Conservation (phyloP, 306 rosid species). For the Elaeagnus macrophylla region DNA sequence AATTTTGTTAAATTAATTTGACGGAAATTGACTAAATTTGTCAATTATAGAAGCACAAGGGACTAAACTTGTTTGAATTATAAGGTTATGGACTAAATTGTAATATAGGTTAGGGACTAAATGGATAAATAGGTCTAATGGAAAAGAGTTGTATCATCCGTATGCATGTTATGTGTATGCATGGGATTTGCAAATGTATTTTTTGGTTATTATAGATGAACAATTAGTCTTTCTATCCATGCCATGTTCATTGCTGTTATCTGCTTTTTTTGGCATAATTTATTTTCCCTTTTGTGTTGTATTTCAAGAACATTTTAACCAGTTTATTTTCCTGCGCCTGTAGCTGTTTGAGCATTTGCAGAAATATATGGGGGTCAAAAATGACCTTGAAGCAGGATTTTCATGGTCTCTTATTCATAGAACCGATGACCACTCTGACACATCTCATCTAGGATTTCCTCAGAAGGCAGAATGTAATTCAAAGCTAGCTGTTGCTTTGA, state of each 20-base stretch:
- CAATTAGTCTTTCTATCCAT: too few relatives aligned
- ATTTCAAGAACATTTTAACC: background rate
- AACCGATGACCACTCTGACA: slow-evolving; percentile 60
- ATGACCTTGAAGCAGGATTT: slow-evolving; percentile 89
- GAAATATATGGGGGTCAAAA: slow-evolving; percentile 75
- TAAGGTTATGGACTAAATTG: too few relatives aligned
- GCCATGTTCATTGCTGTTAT: background rate
- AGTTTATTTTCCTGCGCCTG: slow-evolving; percentile 18
- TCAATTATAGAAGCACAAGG: too few relatives aligned
- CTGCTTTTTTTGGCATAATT: background rate
- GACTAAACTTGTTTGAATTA: too few relatives aligned
- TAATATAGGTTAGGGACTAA: too few relatives aligned
- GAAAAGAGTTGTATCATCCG: too few relatives aligned
- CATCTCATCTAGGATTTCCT: slow-evolving; percentile 53
- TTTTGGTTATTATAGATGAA: background rate
- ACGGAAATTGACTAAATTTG: too few relatives aligned
- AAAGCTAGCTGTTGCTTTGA: slow-evolving; percentile 84
- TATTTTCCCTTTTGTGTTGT: slow-evolving; percentile 8
- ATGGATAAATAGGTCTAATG: too few relatives aligned
- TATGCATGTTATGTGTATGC: too few relatives aligned
- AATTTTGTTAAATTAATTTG: too few relatives aligned
- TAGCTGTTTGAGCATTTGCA: slow-evolving; percentile 86
- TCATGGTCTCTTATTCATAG: slow-evolving; percentile 83
- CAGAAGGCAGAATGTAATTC: slow-evolving; percentile 81
- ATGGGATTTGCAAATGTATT: background rate